Evolutionary conservation across 2,329 filamentous ascomycete genomes (phyloP).

Genomic region (Trichoderma sp.): DNA sequence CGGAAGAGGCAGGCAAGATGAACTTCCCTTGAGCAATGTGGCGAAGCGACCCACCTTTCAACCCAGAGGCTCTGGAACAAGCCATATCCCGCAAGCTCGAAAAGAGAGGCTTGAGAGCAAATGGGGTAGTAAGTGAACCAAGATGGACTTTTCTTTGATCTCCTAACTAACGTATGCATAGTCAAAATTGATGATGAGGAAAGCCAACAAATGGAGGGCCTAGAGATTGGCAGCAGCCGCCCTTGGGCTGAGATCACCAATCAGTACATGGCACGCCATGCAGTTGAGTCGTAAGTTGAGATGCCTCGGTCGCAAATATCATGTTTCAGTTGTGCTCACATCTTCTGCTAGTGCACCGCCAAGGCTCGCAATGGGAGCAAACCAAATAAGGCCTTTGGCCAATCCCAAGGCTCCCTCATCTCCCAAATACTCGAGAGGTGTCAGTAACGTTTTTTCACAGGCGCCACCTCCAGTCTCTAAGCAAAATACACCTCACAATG

Average conservation of each 20-base stretch:
- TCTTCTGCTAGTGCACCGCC: constrained; percentile 20
- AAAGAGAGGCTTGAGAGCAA: constrained; percentile 19
- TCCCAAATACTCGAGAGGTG: neutral
- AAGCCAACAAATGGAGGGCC: constrained; percentile 25
- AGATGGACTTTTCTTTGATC: too few relatives aligned
- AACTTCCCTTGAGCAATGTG: constrained; percentile 23
- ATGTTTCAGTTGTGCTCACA: neutral
- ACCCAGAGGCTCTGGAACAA: constrained; percentile 16
- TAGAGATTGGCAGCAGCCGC: constrained; percentile 22
- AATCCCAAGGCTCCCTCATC: neutral
- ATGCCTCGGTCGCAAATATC: too few relatives aligned
- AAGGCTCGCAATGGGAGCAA: neutral
- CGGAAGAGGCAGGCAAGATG: constrained; percentile 24
- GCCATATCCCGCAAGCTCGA: constrained; percentile 19
- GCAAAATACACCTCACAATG: neutral
- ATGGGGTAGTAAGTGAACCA: constrained; percentile 24
- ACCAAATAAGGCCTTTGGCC: neutral
- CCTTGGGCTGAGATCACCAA: constrained; percentile 24
- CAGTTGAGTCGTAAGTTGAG: constrained; percentile 18
- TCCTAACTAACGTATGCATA: constrained; percentile 8
- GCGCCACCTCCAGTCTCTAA: neutral
- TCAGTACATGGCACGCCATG: constrained; percentile 15
- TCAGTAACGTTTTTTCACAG: neutral
- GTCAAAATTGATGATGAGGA: constrained; percentile 26
- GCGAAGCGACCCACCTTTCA: constrained; percentile 23